Evolutionary conservation across 176 grass and related monocot species (phyloP).

Genomic region (Oryza brachyantha): DNA sequence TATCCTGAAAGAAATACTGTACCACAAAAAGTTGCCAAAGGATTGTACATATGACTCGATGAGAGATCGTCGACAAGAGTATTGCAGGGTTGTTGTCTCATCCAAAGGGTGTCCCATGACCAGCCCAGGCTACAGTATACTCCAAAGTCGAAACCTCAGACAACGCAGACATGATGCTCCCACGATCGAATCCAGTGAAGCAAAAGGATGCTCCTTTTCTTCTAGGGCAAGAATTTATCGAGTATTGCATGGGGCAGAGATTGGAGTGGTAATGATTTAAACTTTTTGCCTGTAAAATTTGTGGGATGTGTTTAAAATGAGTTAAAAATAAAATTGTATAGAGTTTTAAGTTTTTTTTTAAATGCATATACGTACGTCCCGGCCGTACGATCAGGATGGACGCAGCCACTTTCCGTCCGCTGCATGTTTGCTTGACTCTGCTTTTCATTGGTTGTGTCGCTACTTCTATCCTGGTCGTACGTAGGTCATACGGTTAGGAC

Average conservation of each 20-base stretch:
- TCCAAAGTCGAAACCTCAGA: not conserved
- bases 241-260: not conserved
- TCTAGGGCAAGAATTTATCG: slow-evolving; percentile 16
- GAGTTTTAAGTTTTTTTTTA: too few relatives aligned
- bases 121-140: not conserved
- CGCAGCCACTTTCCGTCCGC: too few relatives aligned
- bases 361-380: too few relatives aligned
- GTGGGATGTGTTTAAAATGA: too few relatives aligned
- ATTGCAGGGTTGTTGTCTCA: not conserved
- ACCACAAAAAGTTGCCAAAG: not conserved
- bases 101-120: not conserved
- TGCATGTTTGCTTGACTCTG: too few relatives aligned
- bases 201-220: not conserved
- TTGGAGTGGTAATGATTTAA: not conserved
- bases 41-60: not conserved
- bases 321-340: too few relatives aligned
- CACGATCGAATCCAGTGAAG: slow-evolving; percentile 11
- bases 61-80: not conserved
- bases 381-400: too few relatives aligned
- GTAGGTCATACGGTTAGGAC: too few relatives aligned
- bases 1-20: not conserved
- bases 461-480: too few relatives aligned
- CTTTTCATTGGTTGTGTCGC: too few relatives aligned
- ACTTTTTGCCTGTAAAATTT: too few relatives aligned
- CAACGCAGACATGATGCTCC: not conserved